These are phyloP conservation scores for Arxiozyma bovina DNA, from an alignment of 1,139 yeast genomes.

Conservation along the genomic window DNA sequence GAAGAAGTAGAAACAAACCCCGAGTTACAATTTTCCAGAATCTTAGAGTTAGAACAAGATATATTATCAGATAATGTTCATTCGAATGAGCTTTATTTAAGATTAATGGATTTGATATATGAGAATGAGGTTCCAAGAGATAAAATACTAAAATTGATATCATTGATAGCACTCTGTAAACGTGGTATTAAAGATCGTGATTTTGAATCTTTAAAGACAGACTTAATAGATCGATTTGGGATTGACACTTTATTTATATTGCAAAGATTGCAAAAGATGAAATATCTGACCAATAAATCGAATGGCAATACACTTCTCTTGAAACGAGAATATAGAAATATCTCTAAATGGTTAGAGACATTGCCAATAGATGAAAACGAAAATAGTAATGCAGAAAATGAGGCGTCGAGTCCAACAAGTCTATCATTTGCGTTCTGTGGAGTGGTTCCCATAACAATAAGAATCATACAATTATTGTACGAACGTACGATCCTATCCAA, in stretches of 20 bases:
- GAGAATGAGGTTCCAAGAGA: slow-evolving; percentile 18
- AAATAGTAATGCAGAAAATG: slow-evolving; percentile 9
- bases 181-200: slow-evolving; percentile 26
- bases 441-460: slow-evolving; percentile 26
- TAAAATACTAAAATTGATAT: slow-evolving; percentile 18
- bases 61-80: slow-evolving; percentile 21
- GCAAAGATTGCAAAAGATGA: slow-evolving; percentile 20
- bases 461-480: slow-evolving; percentile 25
- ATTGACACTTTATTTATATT: slow-evolving; percentile 21
- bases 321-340: slow-evolving; percentile 18
- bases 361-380: slow-evolving; percentile 18
- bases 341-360: slow-evolving; percentile 23
- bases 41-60: slow-evolving; percentile 61
- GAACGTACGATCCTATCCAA: slow-evolving; percentile 24
- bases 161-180: slow-evolving; percentile 22
- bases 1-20: slow-evolving; percentile 40
- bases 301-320: slow-evolving; percentile 4
- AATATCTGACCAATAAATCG: slow-evolving; percentile 9
- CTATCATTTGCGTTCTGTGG: slow-evolving; percentile 31
- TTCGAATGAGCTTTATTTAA: slow-evolving; percentile 15
- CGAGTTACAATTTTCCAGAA: slow-evolving; percentile 40
- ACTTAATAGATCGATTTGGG: slow-evolving; percentile 27
- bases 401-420: slow-evolving; percentile 15
- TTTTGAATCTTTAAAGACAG: slow-evolving; percentile 19
- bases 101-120: slow-evolving; percentile 21